Evolutionary conservation across 2,329 filamentous ascomycete species (phyloP), one percentile per base, ranked within the genome.

Genomic region (Exophiala sp.): DNA sequence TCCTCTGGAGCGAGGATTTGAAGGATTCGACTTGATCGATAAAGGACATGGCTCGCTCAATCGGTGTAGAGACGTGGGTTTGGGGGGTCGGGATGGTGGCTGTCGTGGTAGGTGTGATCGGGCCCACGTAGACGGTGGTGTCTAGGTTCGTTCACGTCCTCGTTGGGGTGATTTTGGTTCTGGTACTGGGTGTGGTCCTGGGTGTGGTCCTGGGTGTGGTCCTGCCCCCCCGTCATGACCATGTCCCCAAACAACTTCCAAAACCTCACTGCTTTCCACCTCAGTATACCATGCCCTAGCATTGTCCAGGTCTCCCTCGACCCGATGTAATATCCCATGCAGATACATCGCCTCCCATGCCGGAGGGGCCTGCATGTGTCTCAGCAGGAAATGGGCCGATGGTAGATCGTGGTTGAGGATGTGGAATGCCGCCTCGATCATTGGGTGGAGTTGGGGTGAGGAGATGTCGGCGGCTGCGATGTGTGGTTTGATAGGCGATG

Each of bases 341-440:
- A 76, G 64, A 32, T 73, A 69, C 74, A 78, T 78, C 13, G 70
- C 71, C 53, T 77, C 75, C 34, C 71, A 71, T 0, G 75, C 74
- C 11, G 67, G 60, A 7, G 69, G 67, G 30, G 30, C 30, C 60
- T 76, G 70, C 73, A 77, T 76, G 56, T 78, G 72, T 1, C 75
- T 68, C 19, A 74, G 66, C 1, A 78, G 66, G 60, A 78, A 78
- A 61, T 79, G 75, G 0, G 75, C 75, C 16, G 65, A 68, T 3
- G 73, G 64, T 0, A 78, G 64, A 59, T 78, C 75, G 53, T 65
- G 63, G 59, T 78, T 78, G 23, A 77, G 63, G 46, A 78, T 66
- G 60, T 78, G 76, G 2, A 78, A 66, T 1, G 71, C 63, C 8
- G 73, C 65, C 66, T 78, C 75, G 30, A 78, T 63, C 11, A 70